These are phyloP conservation scores for Ramaria rubella DNA, from an alignment of 768 basidiomycete genomes.

Conservation along the genomic window DNA sequence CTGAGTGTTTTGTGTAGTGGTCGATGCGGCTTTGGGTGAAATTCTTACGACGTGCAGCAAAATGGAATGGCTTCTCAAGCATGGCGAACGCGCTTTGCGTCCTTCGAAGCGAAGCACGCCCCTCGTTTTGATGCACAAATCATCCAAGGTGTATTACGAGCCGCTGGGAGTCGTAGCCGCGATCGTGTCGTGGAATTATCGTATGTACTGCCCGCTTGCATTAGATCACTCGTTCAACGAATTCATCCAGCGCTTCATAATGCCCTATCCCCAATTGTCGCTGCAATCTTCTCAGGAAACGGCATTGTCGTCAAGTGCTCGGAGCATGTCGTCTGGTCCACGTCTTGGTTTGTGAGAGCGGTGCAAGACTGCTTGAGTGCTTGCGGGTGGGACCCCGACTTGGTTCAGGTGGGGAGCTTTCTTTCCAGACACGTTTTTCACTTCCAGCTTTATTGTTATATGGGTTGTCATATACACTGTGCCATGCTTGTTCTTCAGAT, in stretches of 20 bases:
- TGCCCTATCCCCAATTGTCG: conserved; percentile 87
- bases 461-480: neutral
- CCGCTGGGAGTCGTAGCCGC: conserved; percentile 90
- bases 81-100: conserved; percentile 71
- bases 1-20: conserved; percentile 42
- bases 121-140: conserved; percentile 69
- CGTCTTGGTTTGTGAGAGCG: conserved; percentile 72
- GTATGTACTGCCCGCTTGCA: conserved; percentile 45
- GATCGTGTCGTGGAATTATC: conserved; percentile 94
- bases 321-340: conserved; percentile 90
- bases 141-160: conserved; percentile 74
- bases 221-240: neutral
- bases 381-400: conserved; percentile 77
- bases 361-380: conserved; percentile 69
- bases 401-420: conserved; percentile 60
- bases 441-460: neutral
- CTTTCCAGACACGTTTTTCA: neutral
- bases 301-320: conserved; percentile 87
- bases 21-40: conserved; percentile 93
- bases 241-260: conserved; percentile 73
- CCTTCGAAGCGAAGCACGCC: conserved; percentile 67
- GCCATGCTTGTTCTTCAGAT: neutral
- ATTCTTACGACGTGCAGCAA: conserved; percentile 93
- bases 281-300: conserved; percentile 87
- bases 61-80: conserved; percentile 82